These are phyloP conservation scores for Trichoderma orchidacearum DNA, from an alignment of 495 filamentous ascomycete genomes.

Conservation along the genomic window DNA sequence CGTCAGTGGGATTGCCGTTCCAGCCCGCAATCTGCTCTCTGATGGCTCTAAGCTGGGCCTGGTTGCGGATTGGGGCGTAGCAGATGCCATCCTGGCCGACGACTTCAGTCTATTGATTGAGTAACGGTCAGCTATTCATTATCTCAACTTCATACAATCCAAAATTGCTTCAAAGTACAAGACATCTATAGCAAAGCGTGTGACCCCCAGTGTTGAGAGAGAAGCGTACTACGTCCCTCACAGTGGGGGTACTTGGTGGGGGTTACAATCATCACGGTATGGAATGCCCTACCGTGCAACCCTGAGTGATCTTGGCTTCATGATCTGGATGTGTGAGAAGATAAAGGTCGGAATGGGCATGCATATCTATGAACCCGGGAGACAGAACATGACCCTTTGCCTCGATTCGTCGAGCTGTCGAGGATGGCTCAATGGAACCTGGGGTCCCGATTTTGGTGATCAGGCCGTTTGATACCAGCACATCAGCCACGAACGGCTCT, in stretches of 20 bases:
- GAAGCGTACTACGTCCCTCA: neutral
- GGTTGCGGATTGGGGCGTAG: neutral
- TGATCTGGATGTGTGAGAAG: neutral
- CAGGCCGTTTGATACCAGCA: neutral
- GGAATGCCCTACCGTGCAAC: neutral
- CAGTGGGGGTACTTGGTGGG: neutral
- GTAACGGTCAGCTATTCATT: neutral
- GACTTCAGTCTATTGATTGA: neutral
- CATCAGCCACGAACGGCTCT: slow-evolving; percentile 1
- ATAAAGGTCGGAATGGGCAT: slow-evolving; percentile 3
- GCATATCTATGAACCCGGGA: slow-evolving; percentile 3
- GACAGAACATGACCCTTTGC: slow-evolving; percentile 1
- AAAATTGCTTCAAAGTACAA: too few species aligned
- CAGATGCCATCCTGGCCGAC: slow-evolving; percentile 3
- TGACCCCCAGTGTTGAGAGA: too few species aligned
- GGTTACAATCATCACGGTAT: neutral
- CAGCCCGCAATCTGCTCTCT: slow-evolving; percentile 2
- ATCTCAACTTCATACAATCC: neutral
- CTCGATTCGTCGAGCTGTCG: neutral
- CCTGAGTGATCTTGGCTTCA: slow-evolving; percentile 3
- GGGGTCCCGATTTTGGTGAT: neutral
- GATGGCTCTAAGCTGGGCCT: neutral
- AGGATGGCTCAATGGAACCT: neutral
- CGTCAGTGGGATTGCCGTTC: slow-evolving; percentile 2
- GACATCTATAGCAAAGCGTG: too few species aligned